phyloP scores from a whole-genome alignment of 2,329 filamentous ascomycete species.

The Xylariales sp. region DNA sequence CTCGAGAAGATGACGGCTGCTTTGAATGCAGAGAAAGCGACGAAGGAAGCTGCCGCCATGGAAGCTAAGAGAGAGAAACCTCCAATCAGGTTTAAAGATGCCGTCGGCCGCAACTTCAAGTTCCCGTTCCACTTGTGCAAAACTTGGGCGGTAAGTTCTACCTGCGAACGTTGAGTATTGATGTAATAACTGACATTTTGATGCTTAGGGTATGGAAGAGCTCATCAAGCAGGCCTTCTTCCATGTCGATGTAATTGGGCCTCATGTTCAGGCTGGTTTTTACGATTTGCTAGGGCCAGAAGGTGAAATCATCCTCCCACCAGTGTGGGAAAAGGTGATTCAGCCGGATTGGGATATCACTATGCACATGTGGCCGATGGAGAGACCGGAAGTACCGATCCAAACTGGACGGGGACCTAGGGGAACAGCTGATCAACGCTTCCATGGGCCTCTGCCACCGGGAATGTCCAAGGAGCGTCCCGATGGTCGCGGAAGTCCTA shows the following conservation, averaged over 20 bases:
- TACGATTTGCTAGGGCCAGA: slow-evolving; percentile 77
- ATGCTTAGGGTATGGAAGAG: slow-evolving; percentile 72
- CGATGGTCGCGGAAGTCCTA: too few species aligned
- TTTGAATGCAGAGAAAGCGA: too few species aligned
- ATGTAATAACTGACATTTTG: not conserved
- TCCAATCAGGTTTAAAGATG: slow-evolving; percentile 87
- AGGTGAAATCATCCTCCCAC: slow-evolving; percentile 75
- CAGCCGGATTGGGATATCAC: slow-evolving; percentile 71
- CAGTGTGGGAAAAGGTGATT: slow-evolving; percentile 76
- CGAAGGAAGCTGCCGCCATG: not conserved
- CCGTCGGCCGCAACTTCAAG: slow-evolving; percentile 86
- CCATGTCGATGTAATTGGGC: slow-evolving; percentile 73
- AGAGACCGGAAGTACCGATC: slow-evolving; percentile 20
- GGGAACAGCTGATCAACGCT: too few species aligned
- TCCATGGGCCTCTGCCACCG: too few species aligned
- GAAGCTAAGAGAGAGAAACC: slow-evolving; percentile 52
- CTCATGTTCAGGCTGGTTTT: slow-evolving; percentile 72
- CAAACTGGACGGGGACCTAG: too few species aligned
- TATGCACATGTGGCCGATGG: slow-evolving; percentile 61
- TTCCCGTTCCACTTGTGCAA: slow-evolving; percentile 84
- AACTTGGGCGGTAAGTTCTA: slow-evolving; percentile 69
- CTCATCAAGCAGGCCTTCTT: slow-evolving; percentile 80
- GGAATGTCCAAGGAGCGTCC: too few species aligned
- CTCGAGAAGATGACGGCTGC: too few species aligned
- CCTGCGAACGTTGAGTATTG: too few species aligned